phyloP scores from a whole-genome alignment of 805 yeast genomes.

The Zygosaccharomyces gambellarensis region DNA sequence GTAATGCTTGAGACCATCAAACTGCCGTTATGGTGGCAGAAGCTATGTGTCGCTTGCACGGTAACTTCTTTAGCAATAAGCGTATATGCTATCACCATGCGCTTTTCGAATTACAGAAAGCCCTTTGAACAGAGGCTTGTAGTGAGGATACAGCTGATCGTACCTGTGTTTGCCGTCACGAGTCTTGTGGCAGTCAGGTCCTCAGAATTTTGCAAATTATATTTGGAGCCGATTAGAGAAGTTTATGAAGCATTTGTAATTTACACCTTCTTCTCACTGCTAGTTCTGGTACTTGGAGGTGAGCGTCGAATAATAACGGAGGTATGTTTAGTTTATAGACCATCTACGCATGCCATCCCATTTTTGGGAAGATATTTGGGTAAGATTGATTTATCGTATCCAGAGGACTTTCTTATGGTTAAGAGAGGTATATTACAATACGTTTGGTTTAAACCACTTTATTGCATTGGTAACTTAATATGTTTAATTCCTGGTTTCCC shows the following conservation, averaged over 20 bases:
- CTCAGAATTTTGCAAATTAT: constrained; percentile 41
- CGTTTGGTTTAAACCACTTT: constrained; percentile 87
- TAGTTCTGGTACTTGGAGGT: constrained; percentile 85
- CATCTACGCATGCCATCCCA: constrained; percentile 60
- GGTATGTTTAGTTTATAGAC: constrained; percentile 62
- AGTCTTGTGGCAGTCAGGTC: constrained; percentile 54
- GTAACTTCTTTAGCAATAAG: constrained; percentile 40
- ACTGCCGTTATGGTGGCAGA: constrained; percentile 26
- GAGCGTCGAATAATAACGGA: constrained; percentile 75
- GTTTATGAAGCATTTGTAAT: constrained; percentile 94
- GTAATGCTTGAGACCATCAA: constrained; percentile 11
- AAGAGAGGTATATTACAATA: constrained; percentile 88
- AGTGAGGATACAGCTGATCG: constrained; percentile 73
- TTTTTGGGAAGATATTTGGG: constrained; percentile 43
- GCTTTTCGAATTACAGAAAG: constrained; percentile 70
- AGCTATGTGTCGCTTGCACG: constrained; percentile 22
- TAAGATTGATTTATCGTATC: constrained; percentile 79
- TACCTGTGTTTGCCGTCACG: constrained; percentile 73
- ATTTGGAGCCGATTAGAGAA: constrained; percentile 73
- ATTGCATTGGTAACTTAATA: constrained; percentile 51
- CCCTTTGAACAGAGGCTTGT: constrained; percentile 84
- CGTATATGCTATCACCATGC: constrained; percentile 44
- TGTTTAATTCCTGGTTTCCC: constrained; percentile 46
- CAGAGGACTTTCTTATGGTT: constrained; percentile 65
- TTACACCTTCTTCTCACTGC: constrained; percentile 81